Evolutionary conservation across 208 protist genomes (phyloP).

Genomic region (Acanthamoeba healyi): DNA sequence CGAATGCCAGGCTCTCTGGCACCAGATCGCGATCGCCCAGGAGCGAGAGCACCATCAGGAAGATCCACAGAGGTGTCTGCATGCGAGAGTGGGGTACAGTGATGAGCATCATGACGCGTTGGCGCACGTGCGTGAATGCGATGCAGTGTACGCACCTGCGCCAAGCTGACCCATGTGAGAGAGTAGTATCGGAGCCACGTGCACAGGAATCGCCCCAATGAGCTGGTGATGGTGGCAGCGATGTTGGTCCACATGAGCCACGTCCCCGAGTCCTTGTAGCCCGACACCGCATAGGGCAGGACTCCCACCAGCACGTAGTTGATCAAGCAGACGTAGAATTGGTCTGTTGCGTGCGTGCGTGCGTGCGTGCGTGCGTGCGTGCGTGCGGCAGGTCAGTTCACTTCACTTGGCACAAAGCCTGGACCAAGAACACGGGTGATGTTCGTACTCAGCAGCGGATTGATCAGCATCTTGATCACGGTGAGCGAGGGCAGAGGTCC

Average conservation of each 20-base stretch:
- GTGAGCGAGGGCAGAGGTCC: not conserved
- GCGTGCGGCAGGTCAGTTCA: not conserved
- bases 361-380: too few species aligned
- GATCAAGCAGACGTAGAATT: conserved; percentile 34
- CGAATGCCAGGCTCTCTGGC: conserved; percentile 8
- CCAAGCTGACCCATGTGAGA: not conserved
- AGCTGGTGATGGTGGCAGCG: not conserved
- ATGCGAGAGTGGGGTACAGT: too few species aligned
- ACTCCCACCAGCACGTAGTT: conserved; percentile 36
- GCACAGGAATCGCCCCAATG: not conserved
- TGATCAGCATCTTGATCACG: not conserved
- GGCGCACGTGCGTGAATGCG: too few species aligned
- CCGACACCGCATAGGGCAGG: conserved; percentile 3
- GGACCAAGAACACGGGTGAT: too few species aligned
- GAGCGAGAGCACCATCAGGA: conserved; percentile 27
- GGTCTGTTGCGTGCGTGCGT: not conserved
- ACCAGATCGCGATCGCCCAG: not conserved
- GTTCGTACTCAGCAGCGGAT: not conserved
- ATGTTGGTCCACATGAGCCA: conserved; percentile 61
- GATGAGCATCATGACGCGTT: too few species aligned
- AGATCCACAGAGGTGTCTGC: conserved; percentile 32
- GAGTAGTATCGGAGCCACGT: not conserved
- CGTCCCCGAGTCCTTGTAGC: conserved; percentile 22
- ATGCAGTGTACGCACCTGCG: too few species aligned
- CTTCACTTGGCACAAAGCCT: too few species aligned